These are phyloP conservation scores for Saccharomycopsis fibuligera DNA, from an alignment of 805 yeast species.

Conservation along the genomic window DNA sequence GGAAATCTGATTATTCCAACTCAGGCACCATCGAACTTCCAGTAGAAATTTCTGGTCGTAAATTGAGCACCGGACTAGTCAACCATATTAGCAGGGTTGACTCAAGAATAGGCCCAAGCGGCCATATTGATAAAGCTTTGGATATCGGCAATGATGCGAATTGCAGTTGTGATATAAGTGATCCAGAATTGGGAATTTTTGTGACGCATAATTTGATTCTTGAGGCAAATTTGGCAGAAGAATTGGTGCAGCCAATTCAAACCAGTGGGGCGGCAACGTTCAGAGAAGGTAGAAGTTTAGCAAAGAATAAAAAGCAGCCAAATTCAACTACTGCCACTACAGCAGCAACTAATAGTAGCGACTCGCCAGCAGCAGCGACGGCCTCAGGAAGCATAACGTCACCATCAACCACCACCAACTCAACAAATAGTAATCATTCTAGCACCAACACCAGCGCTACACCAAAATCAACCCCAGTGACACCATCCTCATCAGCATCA, in stretches of 20 bases:
- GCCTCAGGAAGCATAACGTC: background rate
- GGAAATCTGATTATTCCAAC: constrained; percentile 87
- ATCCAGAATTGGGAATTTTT: constrained; percentile 69
- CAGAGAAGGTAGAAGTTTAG: background rate
- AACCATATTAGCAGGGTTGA: constrained; percentile 40
- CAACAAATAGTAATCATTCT: constrained; percentile 12
- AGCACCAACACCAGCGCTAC: constrained; percentile 1
- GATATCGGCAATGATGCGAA: constrained; percentile 34
- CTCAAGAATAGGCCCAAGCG: constrained; percentile 34
- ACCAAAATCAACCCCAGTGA: constrained; percentile 22
- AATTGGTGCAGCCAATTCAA: constrained; percentile 39
- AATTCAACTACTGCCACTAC: background rate
- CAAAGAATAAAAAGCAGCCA: background rate
- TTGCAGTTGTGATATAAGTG: constrained; percentile 74
- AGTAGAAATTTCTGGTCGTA: constrained; percentile 59
- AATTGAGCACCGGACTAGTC: constrained; percentile 47
- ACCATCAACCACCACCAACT: background rate
- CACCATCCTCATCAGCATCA: constrained; percentile 21
- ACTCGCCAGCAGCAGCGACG: background rate
- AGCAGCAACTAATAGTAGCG: background rate
- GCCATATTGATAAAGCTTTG: constrained; percentile 12
- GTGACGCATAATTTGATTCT: constrained; percentile 73
- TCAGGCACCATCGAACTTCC: constrained; percentile 76
- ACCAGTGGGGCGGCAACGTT: background rate
- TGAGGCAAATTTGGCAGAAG: constrained; percentile 95